A percentile compares a stretch with the other conserved stretches of the same genome.
These are phyloP conservation scores for Ambispora gerdemannii DNA, from an alignment of 192 early-diverging fungal species.

Conservation along the genomic window DNA sequence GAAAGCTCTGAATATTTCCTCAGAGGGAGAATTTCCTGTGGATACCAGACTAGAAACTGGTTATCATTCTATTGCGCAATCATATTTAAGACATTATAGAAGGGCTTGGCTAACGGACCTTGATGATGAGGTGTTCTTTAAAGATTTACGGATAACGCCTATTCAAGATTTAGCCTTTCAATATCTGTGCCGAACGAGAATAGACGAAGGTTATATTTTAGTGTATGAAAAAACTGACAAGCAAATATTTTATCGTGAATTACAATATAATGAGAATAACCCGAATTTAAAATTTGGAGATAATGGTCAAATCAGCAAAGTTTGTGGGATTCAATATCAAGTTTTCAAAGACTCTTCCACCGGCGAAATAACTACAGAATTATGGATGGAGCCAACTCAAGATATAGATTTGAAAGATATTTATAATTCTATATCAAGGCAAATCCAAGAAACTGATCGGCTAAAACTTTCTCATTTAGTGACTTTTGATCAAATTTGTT, in stretches of 20 bases:
- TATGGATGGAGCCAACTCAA: conserved; percentile 55
- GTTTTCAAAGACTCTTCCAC: conserved; percentile 43
- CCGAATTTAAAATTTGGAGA: conserved; percentile 13
- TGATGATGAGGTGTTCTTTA: conserved; percentile 33
- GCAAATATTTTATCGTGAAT: conserved; percentile 50
- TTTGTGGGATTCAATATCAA: conserved; percentile 48
- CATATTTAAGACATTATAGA: conserved; percentile 48
- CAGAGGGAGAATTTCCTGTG: conserved; percentile 30
- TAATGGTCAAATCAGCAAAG: not conserved
- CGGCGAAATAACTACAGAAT: conserved; percentile 47
- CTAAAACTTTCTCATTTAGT: conserved; percentile 48
- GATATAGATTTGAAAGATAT: conserved; percentile 29
- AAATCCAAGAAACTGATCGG: conserved; percentile 40
- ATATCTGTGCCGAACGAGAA: conserved; percentile 44
- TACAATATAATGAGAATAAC: conserved; percentile 29
- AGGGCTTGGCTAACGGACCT: conserved; percentile 52
- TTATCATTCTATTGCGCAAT: conserved; percentile 44
- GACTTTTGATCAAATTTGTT: conserved; percentile 53
- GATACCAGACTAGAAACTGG: conserved; percentile 36
- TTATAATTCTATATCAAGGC: conserved; percentile 31
- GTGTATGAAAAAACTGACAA: conserved; percentile 37
- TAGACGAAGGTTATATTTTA: conserved; percentile 45
- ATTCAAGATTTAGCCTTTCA: conserved; percentile 52
- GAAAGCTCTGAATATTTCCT: conserved; percentile 26
- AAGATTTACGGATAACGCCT: conserved; percentile 34